Base-by-base conservation (phyloP, 352 stramenopile genomes). In the Sclerospora graminicola region DNA sequence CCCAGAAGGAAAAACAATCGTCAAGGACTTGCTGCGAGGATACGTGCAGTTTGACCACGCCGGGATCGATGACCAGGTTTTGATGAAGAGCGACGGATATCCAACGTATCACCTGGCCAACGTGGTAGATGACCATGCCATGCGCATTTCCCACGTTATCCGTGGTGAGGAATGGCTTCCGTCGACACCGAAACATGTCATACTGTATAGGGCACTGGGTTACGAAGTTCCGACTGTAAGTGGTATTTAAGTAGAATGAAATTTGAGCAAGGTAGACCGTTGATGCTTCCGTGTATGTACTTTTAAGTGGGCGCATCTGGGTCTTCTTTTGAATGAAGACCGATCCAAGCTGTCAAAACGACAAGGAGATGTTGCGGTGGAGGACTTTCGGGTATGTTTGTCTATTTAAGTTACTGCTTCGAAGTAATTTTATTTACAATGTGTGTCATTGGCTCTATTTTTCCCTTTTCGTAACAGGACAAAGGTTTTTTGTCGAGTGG, bases 331-430 rank as follows among this genome's bases (percentile, higher is more conserved):
- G 20, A 97, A 97, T 48, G 87, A 98, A 69, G 94, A 99, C 43
- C 86, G 95, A 19, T 96, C 96, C 33, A 99, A 99, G 60, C 66
- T 99, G n/a, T 97, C 84, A 7, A 99, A 99, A 72, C 77, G 96
- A 48, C 95, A 99, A 59, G 96, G 96, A 33, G 95, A 97, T 30
- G 97, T 97, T 14, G 95, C 86, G 0, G 96, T 98, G 36, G 89
- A 97, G 53, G 94, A 98, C 64, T 99, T 98, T 48, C 74, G 84
- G n/a, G 81, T 92, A 48, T 28, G 72, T 69, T 16, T 8, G 16
- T 45, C 38, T 13, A 1, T 45, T 9, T 13, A 2, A 35, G 8
- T 16, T 19, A n/a, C 28, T 35, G 8, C 16, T n/a, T 7, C 9
- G 16, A 9, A 16, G 16, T 35, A 35, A 7, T 26, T 26, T 26